Conservation (phyloP, 805 yeast genomes). For the Candida maesae region DNA sequence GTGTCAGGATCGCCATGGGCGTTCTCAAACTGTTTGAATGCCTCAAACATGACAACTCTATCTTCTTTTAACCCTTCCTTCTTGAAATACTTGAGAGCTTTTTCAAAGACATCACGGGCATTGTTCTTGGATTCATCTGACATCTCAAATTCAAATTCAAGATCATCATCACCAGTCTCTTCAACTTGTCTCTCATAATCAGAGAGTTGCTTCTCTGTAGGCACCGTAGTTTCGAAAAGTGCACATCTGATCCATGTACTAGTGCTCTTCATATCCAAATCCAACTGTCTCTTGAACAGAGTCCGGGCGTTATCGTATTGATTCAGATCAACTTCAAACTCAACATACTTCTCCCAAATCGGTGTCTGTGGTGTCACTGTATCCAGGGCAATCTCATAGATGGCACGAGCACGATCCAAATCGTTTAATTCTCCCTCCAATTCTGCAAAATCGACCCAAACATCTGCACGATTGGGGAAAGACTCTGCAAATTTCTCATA, state of each 20-base stretch:
- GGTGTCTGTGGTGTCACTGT: slow-evolving; percentile 18
- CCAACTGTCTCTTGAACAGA: slow-evolving; percentile 41
- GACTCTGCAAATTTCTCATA: slow-evolving; percentile 63
- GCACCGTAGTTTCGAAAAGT: slow-evolving; percentile 63
- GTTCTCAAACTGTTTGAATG: slow-evolving; percentile 61
- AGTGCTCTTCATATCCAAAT: slow-evolving; percentile 30
- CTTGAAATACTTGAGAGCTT: slow-evolving; percentile 47
- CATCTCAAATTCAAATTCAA: slow-evolving; percentile 46
- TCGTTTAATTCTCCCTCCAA: slow-evolving; percentile 72
- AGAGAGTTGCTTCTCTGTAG: slow-evolving; percentile 48
- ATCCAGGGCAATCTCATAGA: slow-evolving; percentile 50
- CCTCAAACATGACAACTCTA: slow-evolving; percentile 52
- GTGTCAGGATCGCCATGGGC: slow-evolving; percentile 50
- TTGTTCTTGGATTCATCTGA: slow-evolving; percentile 46
- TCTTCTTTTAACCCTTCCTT: slow-evolving; percentile 33
- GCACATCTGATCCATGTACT: slow-evolving; percentile 64
- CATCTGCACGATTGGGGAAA: slow-evolving; percentile 36
- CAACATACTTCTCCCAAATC: slow-evolving; percentile 43
- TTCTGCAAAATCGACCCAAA: slow-evolving; percentile 64
- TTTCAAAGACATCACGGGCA: slow-evolving; percentile 53
- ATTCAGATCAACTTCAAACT: slow-evolving; percentile 56
- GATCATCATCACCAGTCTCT: slow-evolving; percentile 37
- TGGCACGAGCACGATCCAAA: slow-evolving; percentile 57
- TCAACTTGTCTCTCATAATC: slow-evolving; percentile 27
- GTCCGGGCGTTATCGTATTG: slow-evolving; percentile 53